A percentile compares a stretch with the other conserved stretches of the same genome.
Evolutionary conservation across 768 basidiomycete species (phyloP).

Genomic region (Trametes elegans): DNA sequence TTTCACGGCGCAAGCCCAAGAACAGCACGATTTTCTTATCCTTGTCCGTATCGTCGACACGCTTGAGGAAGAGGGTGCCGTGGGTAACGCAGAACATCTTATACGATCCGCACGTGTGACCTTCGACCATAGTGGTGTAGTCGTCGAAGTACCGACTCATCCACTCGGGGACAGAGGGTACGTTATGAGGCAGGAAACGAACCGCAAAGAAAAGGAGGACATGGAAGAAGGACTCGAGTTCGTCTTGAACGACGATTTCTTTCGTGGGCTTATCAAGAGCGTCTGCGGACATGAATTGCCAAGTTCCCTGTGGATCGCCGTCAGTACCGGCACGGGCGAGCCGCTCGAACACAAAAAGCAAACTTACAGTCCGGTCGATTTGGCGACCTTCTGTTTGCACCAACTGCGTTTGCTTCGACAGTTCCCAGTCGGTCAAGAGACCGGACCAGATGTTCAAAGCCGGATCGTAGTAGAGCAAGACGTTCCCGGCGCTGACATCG

Average conservation of each 20-base stretch:
- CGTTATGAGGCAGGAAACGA: neutral
- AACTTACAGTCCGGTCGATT: neutral
- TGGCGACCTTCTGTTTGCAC: neutral
- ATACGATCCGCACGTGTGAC: neutral
- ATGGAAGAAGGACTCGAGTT: neutral
- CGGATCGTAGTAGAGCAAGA: neutral
- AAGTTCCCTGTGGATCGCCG: neutral
- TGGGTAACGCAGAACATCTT: too few relatives aligned
- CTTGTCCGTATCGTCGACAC: too few relatives aligned
- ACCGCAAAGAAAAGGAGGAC: neutral
- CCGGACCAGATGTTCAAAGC: neutral
- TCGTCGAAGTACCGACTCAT: neutral
- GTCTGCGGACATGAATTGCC: neutral
- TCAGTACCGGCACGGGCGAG: too few relatives aligned
- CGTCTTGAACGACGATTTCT: neutral
- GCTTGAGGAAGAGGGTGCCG: too few relatives aligned
- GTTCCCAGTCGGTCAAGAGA: neutral
- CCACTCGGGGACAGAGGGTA: neutral
- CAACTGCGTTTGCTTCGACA: neutral
- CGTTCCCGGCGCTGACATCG: conserved; percentile 1
- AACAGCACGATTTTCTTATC: too few relatives aligned
- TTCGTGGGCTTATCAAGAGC: neutral
- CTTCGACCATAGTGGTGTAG: neutral
- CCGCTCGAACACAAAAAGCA: too few relatives aligned
- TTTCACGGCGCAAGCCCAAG: too few relatives aligned